phyloP scores from a whole-genome alignment of 768 basidiomycete species.

The Polyporus arcularius region DNA sequence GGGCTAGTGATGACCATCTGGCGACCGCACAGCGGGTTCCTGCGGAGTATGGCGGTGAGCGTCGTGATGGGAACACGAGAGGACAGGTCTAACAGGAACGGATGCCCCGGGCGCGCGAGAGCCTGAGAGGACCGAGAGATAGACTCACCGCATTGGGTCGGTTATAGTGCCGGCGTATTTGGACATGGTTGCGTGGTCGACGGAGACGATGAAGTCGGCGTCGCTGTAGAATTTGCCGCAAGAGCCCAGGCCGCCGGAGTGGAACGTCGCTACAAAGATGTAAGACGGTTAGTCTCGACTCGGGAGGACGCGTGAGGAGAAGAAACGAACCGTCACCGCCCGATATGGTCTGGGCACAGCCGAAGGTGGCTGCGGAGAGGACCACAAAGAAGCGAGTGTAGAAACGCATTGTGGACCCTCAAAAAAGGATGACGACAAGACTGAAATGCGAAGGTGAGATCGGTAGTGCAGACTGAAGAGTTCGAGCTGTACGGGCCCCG shows the following conservation, averaged over 20 bases:
- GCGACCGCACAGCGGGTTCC: not conserved
- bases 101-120: not conserved
- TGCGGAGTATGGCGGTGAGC: not conserved
- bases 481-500: no score
- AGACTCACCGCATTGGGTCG: not conserved
- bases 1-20: not conserved
- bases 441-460: no score
- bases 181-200: slow-evolving; percentile 10
- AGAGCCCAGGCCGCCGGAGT: slow-evolving; percentile 37
- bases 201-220: slow-evolving; percentile 34
- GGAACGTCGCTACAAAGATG: slow-evolving; percentile 19
- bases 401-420: not conserved
- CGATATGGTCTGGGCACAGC: not conserved
- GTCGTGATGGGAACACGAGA: not conserved
- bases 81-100: not conserved
- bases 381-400: not conserved
- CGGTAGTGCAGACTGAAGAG: no score
- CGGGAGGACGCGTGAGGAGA: not conserved
- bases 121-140: not conserved
- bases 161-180: not conserved
- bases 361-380: not conserved
- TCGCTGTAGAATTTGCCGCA: slow-evolving; percentile 37
- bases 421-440: no score
- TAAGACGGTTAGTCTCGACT: not conserved
- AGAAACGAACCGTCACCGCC: not conserved